Conservation (phyloP, 208 protist genomes). For the Trichomonas vaginalis region DNA sequence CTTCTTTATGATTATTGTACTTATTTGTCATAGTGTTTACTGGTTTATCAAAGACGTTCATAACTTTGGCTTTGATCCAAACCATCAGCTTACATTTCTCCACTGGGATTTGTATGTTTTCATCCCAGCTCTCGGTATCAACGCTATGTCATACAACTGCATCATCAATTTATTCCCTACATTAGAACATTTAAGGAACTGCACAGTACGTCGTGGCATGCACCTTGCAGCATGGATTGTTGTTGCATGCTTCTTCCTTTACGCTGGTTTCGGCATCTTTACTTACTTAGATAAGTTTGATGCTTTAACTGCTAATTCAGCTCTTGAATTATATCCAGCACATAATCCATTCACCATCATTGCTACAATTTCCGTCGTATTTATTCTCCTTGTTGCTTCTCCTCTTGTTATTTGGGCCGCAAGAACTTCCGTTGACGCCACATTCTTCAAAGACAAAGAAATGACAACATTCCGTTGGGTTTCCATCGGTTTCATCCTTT, state of each 20-base stretch:
- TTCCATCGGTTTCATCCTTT: neutral
- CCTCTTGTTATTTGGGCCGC: neutral
- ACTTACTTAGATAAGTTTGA: neutral
- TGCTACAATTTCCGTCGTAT: neutral
- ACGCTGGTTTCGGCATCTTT: neutral
- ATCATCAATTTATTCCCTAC: neutral
- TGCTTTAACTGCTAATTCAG: neutral
- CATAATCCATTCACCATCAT: neutral
- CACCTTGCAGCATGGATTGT: neutral
- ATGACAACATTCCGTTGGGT: neutral
- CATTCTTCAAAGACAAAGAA: neutral
- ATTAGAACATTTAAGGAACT: neutral
- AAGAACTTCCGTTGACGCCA: neutral
- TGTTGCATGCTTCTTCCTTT: neutral
- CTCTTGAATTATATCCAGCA: neutral
- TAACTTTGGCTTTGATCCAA: neutral
- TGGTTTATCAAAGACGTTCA: neutral
- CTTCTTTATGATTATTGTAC: neutral
- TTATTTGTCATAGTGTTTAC: neutral
- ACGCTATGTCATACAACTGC: neutral
- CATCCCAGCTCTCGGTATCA: neutral
- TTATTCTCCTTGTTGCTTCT: neutral
- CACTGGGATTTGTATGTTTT: neutral
- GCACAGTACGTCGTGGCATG: neutral
- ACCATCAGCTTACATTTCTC: neutral